Evolutionary conservation across 768 basidiomycete genomes (phyloP).

Genomic region (Lactarius sanguifluus): DNA sequence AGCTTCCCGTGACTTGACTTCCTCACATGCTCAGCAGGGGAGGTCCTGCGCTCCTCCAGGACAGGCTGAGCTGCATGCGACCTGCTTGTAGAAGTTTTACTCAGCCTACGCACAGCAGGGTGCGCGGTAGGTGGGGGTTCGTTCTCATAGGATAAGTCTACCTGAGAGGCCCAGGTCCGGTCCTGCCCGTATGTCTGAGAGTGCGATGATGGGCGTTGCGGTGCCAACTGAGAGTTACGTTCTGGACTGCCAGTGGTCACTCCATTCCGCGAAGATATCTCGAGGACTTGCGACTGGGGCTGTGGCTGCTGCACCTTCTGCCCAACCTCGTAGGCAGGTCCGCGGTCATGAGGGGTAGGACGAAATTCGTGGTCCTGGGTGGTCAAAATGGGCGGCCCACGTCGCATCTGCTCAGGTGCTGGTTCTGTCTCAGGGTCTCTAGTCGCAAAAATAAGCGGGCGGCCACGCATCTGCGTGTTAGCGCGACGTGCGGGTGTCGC

Average conservation of each 20-base stretch:
- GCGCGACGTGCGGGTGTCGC: conserved; percentile 15
- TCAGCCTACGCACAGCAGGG: conserved; percentile 20
- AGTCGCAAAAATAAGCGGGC: background rate
- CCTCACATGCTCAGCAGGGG: background rate
- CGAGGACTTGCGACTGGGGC: background rate
- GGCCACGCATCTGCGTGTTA: conserved; percentile 4
- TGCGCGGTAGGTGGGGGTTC: conserved; percentile 20
- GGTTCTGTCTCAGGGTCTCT: conserved; percentile 7
- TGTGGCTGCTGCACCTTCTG: conserved; percentile 5
- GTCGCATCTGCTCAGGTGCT: conserved; percentile 8
- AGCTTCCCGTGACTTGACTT: conserved; percentile 12
- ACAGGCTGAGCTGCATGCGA: background rate
- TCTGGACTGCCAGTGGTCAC: background rate
- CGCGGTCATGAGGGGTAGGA: conserved; percentile 1
- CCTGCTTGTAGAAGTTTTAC: conserved; percentile 2
- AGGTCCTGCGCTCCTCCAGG: background rate
- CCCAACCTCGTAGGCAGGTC: conserved; percentile 8
- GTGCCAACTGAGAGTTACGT: background rate
- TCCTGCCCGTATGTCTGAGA: conserved; percentile 11
- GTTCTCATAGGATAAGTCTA: conserved; percentile 13
- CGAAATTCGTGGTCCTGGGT: background rate
- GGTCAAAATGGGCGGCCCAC: background rate
- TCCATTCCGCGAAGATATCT: conserved; percentile 1
- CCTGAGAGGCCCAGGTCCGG: background rate
- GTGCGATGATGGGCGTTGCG: conserved; percentile 1